These are phyloP conservation scores for Neofusicoccum umdonicola DNA, from an alignment of 2,329 filamentous ascomycete species.

Conservation along the genomic window DNA sequence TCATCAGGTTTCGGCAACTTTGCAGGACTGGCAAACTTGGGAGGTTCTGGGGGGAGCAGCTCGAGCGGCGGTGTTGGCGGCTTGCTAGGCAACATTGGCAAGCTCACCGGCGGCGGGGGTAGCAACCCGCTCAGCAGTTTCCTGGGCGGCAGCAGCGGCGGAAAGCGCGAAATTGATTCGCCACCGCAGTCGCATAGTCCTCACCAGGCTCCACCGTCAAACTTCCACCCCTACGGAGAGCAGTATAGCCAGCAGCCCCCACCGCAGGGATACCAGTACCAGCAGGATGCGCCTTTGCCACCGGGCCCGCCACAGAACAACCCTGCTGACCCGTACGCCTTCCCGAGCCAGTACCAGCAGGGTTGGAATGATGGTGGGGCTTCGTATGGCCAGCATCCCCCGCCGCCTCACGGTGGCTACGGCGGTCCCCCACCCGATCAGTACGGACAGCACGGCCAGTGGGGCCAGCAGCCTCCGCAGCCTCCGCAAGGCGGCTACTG, in stretches of 20 bases:
- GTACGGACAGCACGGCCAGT: constrained; percentile 8
- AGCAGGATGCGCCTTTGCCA: constrained; percentile 15
- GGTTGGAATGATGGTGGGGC: constrained; percentile 8
- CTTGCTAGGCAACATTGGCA: constrained; percentile 10
- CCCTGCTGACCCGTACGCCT: constrained; percentile 12
- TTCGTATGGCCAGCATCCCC: neutral
- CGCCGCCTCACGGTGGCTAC: constrained; percentile 8
- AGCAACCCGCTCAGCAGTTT: constrained; percentile 14
- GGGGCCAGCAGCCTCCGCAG: constrained; percentile 6
- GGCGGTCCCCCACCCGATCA: neutral
- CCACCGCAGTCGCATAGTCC: neutral
- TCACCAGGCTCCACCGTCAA: neutral
- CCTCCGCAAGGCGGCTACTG: constrained; percentile 15
- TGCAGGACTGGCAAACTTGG: neutral
- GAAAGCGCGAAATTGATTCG: constrained; percentile 14
- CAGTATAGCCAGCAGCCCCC: neutral
- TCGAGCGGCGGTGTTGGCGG: constrained; percentile 10
- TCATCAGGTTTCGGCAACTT: neutral
- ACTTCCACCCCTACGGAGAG: constrained; percentile 3
- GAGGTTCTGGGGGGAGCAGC: constrained; percentile 1
- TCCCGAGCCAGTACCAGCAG: constrained; percentile 14
- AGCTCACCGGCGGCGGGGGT: constrained; percentile 1
- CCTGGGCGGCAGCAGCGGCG: constrained; percentile 10
- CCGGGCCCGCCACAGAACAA: constrained; percentile 13
- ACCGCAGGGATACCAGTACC: constrained; percentile 8